Evolutionary conservation across 2,329 filamentous ascomycete species (phyloP), one percentile per base, ranked within the genome.

Genomic region (Aureobasidium sp.): DNA sequence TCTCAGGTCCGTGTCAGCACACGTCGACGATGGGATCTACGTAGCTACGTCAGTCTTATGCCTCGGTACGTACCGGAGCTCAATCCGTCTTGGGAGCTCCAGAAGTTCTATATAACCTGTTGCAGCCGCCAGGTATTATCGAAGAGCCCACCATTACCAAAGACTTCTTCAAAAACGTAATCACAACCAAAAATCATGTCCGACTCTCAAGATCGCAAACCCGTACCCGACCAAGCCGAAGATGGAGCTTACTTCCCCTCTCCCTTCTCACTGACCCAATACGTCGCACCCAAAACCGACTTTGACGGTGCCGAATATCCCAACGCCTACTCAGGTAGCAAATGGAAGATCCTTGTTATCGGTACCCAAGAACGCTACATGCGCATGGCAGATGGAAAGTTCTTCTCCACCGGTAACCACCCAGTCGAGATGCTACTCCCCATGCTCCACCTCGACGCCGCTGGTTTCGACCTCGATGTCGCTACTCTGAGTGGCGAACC

Each of bases 361-460:
- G 52, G 37, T 8, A 44, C 52, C 1, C 39, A 42, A 34, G 52
- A 55, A 44, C 52, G 52, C 39, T 55, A 55, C 9, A 16, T 55
- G 0, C 37, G 21, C 11, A 55, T 55, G 52, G 39, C 37, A 4
- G 52, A 55, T 3, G 52, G 52, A 25, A 55, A 55, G 39, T 55
- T 55, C 39, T 55, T 55, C 9, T 55, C 52, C 3, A 55, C 52
- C 15, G 52, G 52, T n/a, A 55, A 55, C 29, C 52, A 55, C 16
- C 52, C 52, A 27, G 52, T 55, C 3, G 52, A 55, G 13, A 55
- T 55, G 52, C 9, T 55, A n/a, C 6, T 55, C 1, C 52, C 52
- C 1, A 55, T 55, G 52, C 16, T 55, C 4, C 52, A 55, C 11
- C 16, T 55, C 8, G 27, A 55, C 2, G 25, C 27, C 7, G 52